A percentile compares a stretch with the other conserved stretches of the same genome.
phyloP scores from a whole-genome alignment of 176 grass and related monocot species.

The Bromus sterilis region DNA sequence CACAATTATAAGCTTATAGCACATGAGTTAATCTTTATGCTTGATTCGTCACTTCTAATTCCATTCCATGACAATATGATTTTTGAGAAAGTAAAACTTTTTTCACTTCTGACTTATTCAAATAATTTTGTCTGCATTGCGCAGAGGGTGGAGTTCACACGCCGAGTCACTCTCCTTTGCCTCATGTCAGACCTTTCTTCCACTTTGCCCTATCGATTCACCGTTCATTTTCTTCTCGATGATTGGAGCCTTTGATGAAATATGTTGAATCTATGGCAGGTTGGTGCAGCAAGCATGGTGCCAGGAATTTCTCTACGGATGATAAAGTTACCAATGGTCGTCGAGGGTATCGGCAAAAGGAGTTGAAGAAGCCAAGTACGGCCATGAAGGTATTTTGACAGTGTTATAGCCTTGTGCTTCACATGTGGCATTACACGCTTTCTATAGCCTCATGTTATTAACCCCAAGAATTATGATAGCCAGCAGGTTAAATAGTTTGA shows the following conservation, averaged over 20 bases:
- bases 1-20: neutral
- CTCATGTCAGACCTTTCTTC: neutral
- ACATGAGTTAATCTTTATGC: neutral
- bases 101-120: neutral
- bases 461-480: neutral
- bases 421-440: neutral
- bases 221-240: neutral
- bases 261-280: neutral
- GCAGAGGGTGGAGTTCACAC: neutral
- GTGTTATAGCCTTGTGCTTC: neutral
- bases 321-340: neutral
- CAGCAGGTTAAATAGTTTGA: neutral
- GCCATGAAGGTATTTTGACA: neutral
- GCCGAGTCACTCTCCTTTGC: neutral
- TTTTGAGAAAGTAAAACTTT: neutral
- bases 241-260: neutral
- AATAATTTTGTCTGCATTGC: neutral
- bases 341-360: neutral
- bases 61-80: neutral
- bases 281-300: constrained; percentile 13
- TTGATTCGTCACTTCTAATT: neutral
- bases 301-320: constrained; percentile 9
- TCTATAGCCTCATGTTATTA: neutral
- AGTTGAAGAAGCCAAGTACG: constrained; percentile 13
- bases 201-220: neutral